Conservation (phyloP, 768 basidiomycete genomes). For the Boletus reticuloceps region DNA sequence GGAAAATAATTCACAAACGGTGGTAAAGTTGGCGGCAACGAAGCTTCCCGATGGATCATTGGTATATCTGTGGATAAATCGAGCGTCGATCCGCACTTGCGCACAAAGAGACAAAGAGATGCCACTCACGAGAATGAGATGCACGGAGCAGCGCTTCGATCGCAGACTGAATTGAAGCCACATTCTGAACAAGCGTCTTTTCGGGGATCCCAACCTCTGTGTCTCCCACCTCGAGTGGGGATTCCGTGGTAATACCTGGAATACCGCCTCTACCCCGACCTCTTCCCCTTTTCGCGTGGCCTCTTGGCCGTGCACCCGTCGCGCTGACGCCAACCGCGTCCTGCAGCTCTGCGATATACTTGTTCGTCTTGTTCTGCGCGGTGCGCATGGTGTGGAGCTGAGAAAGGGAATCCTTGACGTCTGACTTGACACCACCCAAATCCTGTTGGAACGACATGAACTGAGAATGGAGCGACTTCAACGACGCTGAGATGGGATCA, state of each 20-base stretch:
- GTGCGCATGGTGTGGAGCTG: conserved; percentile 16
- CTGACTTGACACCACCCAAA: conserved; percentile 4
- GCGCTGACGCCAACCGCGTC: conserved; percentile 8
- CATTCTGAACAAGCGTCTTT: conserved; percentile 9
- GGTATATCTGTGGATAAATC: neutral
- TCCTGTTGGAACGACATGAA: conserved; percentile 11
- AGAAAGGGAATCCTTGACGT: conserved; percentile 14
- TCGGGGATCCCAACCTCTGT: neutral
- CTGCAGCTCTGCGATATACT: conserved; percentile 11
- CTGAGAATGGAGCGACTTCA: conserved; percentile 13
- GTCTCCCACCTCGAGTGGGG: neutral
- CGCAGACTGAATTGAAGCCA: conserved; percentile 20
- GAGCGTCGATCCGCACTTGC: neutral
- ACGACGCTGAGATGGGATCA: neutral
- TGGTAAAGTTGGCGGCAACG: neutral
- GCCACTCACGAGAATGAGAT: conserved; percentile 10
- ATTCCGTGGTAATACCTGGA: neutral
- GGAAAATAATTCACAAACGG: neutral
- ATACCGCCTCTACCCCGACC: neutral
- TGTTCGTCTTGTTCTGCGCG: conserved; percentile 10
- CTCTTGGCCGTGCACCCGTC: neutral
- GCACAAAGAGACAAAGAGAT: neutral
- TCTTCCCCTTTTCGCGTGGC: neutral
- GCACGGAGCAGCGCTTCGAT: conserved; percentile 15
- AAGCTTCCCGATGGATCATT: neutral